phyloP scores from a whole-genome alignment of 768 basidiomycete genomes.

The Candolleomyces efflorescens region DNA sequence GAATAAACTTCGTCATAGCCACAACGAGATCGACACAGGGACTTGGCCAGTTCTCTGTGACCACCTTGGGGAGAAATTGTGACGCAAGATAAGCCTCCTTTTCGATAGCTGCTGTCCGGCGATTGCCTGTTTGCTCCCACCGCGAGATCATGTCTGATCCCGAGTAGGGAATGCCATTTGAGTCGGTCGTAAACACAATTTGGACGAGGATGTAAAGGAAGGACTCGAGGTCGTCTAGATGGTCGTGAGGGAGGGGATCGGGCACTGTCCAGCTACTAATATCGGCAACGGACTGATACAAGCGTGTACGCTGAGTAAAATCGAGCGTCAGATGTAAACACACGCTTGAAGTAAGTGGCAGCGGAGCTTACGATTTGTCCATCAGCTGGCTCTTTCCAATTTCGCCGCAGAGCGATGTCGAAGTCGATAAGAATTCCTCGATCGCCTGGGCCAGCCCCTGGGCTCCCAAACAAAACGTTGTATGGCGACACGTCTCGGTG shows the following conservation, averaged over 20 bases:
- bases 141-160: no score
- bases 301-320: not conserved
- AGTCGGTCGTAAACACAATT: not conserved
- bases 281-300: not conserved
- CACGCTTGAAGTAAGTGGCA: no score
- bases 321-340: not conserved
- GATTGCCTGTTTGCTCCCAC: no score
- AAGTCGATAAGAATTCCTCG: conserved; percentile 1
- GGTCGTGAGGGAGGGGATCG: not conserved
- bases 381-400: not conserved
- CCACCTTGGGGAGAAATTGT: no score
- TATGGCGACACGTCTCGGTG: not conserved
- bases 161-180: no score
- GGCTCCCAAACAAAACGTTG: not conserved
- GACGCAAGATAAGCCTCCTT: no score
- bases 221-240: conserved; percentile 1
- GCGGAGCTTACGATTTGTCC: not conserved
- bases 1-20: no score
- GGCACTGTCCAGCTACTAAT: not conserved
- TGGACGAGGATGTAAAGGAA: not conserved
- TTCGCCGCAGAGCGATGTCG: not conserved
- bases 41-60: no score
- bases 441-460: not conserved
- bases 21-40: no score
- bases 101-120: no score